Percentiles rank a stretch among this genome's conserved stretches.
These are phyloP conservation scores for Lepidopterella palustris DNA, from an alignment of 495 filamentous ascomycete species.

Conservation along the genomic window DNA sequence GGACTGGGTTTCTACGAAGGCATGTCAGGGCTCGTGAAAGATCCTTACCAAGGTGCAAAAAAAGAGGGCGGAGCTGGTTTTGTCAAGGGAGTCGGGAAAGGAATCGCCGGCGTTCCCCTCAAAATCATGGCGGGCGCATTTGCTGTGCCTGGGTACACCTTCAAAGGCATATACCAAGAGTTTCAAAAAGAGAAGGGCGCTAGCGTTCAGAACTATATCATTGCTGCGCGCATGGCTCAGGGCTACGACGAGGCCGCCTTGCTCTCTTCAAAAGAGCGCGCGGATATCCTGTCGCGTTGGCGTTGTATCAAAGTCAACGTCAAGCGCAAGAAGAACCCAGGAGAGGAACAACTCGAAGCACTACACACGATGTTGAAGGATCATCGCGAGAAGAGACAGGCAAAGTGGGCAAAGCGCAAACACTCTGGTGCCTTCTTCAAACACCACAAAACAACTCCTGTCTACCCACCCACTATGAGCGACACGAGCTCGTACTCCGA, in stretches of 20 bases:
- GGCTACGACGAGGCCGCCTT: slow-evolving; percentile 56
- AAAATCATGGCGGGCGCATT: slow-evolving; percentile 28
- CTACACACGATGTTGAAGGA: slow-evolving; percentile 32
- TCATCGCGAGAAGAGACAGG: slow-evolving; percentile 30
- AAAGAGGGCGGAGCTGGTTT: slow-evolving; percentile 35
- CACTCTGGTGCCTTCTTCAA: slow-evolving; percentile 1
- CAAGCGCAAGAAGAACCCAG: slow-evolving; percentile 48
- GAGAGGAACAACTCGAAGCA: slow-evolving; percentile 38
- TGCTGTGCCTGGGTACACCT: slow-evolving; percentile 29
- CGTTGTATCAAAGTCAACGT: slow-evolving; percentile 46
- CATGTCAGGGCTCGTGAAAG: slow-evolving; percentile 33
- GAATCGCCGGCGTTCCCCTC: slow-evolving; percentile 29
- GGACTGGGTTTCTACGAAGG: slow-evolving; percentile 34
- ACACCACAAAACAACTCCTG: slow-evolving; percentile 9
- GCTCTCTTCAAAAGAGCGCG: slow-evolving; percentile 47
- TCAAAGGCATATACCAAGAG: slow-evolving; percentile 62
- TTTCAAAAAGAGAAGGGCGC: slow-evolving; percentile 57
- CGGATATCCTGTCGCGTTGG: slow-evolving; percentile 55
- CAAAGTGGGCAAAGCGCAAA: slow-evolving; percentile 13
- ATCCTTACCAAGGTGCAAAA: slow-evolving; percentile 37
- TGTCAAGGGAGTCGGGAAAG: slow-evolving; percentile 38
- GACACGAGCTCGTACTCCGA: slow-evolving; percentile 13
- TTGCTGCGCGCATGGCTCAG: slow-evolving; percentile 64
- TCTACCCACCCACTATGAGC: slow-evolving; percentile 9
- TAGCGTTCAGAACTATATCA: slow-evolving; percentile 62